Evolutionary conservation across 148 eudicot genomes (phyloP), one percentile per base, ranked within the genome.

Genomic region (Nyssa sinensis): DNA sequence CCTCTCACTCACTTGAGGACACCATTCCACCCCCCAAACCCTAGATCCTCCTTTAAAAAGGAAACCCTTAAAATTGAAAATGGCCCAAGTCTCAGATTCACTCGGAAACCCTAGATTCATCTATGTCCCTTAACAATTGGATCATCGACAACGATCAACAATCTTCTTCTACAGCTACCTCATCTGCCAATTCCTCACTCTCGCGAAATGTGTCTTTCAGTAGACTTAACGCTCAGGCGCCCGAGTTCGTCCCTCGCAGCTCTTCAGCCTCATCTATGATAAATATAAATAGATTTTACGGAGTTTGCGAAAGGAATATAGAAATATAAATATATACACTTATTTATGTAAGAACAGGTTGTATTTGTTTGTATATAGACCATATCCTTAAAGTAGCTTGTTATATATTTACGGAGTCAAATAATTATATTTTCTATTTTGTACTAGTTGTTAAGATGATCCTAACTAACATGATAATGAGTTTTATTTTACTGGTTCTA

Each of bases 171-270:
- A n/a, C n/a, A n/a, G n/a, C n/a, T n/a, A n/a, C n/a, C 4, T 31
- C 60, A 8, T n/a, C 80, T 3, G 30, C 78, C 55, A 84, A 82
- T 87, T 86, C 81, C 8, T 70, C 77, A 24, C 86, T 78, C 21
- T 71, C 87, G 0, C 80, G 94, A 11, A 88, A 74, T 67, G 58
- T 77, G 6, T 89, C 93, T 0, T 73, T 60, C 62, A 84, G 87
- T 64, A 81, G 84, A 13, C 85, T 93, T 21, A 93, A 86, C 78
- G 98, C 98, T 4, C 64, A 83, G 69, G 98, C 98, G 4, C 90
- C 93, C 0, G 98, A 89, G 77, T 93, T 93, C 49, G 92, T 89
- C 7, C 88, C 88, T 10, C 83, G 87, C 23, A 44, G 73, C 25
- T 10, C 62, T 33, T 14, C 82, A 37, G 51, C 64, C 21, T 62